These are phyloP conservation scores for Aureobasidium sp. DNA, from an alignment of 2,329 filamentous ascomycete species.

Conservation along the genomic window DNA sequence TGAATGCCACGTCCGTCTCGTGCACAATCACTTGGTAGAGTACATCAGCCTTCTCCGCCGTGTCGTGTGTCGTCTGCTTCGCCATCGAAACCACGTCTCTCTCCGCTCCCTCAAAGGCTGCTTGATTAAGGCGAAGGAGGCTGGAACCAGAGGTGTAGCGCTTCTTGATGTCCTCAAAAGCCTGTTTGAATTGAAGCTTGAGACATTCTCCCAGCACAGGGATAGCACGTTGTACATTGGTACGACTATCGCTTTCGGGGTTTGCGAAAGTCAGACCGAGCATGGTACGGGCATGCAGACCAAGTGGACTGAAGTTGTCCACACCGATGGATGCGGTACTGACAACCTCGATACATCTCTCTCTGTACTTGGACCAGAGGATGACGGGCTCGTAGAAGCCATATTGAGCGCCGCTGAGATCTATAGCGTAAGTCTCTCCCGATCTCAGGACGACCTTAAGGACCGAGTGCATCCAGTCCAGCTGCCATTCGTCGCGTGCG, in stretches of 20 bases:
- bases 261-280: not conserved
- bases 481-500: not conserved
- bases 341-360: not conserved
- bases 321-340: not conserved
- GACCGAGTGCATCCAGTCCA: slow-evolving; percentile 8
- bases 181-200: not conserved
- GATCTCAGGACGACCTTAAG: slow-evolving; percentile 11
- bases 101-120: no score
- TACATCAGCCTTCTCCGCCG: no score
- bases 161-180: not conserved
- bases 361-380: not conserved
- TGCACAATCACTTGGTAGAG: no score
- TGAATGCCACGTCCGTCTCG: no score
- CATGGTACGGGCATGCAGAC: not conserved
- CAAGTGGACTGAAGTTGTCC: not conserved
- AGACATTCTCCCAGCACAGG: not conserved
- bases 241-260: not conserved
- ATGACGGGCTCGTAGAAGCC: slow-evolving; percentile 16
- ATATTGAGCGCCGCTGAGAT: slow-evolving; percentile 19
- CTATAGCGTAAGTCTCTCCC: slow-evolving; percentile 16
- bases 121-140: no score
- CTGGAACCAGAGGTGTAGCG: no score
- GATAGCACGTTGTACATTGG: not conserved
- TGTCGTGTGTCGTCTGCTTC: no score
- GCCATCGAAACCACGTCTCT: no score